phyloP scores from a whole-genome alignment of 805 yeast species.

The Dipodascus geniculatus region DNA sequence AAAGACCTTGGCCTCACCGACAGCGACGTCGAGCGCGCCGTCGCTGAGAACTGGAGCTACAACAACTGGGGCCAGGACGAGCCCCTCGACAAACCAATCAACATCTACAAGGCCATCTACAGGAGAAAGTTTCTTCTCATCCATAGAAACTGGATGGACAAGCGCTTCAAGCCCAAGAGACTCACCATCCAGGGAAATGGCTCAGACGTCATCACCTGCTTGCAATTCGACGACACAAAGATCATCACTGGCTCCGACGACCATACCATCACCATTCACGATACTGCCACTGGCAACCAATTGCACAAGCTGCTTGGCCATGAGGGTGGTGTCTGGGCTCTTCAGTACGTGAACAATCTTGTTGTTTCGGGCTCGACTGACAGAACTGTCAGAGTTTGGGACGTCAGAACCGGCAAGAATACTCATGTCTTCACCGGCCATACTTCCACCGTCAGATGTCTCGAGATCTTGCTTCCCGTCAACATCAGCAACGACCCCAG shows the following conservation, averaged over 20 bases:
- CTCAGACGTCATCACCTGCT: slow-evolving; percentile 80
- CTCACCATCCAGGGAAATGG: slow-evolving; percentile 62
- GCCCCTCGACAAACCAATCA: slow-evolving; percentile 14
- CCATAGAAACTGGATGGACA: slow-evolving; percentile 70
- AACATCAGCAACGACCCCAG: slow-evolving; percentile 45
- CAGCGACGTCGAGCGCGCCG: slow-evolving; percentile 34
- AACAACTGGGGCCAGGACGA: slow-evolving; percentile 22
- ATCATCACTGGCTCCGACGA: slow-evolving; percentile 92
- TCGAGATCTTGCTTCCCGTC: slow-evolving; percentile 67
- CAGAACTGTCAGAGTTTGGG: slow-evolving; percentile 90
- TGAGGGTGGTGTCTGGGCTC: slow-evolving; percentile 98
- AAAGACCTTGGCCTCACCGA: slow-evolving; percentile 47
- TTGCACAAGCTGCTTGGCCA: slow-evolving; percentile 65
- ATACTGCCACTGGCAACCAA: slow-evolving; percentile 59
- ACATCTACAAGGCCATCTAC: slow-evolving; percentile 43
- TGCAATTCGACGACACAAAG: slow-evolving; percentile 83
- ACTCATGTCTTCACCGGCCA: slow-evolving; percentile 90
- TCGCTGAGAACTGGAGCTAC: slow-evolving; percentile 24
- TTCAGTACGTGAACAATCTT: slow-evolving; percentile 67
- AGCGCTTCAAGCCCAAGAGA: slow-evolving; percentile 53
- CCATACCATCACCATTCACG: slow-evolving; percentile 66
- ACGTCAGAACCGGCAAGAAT: slow-evolving; percentile 69
- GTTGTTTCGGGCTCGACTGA: slow-evolving; percentile 93
- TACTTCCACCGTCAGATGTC: slow-evolving; percentile 83
- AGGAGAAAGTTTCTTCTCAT: slow-evolving; percentile 42